phyloP scores from a whole-genome alignment of 2,329 filamentous ascomycete genomes.

The Setomelanomma holmii region DNA sequence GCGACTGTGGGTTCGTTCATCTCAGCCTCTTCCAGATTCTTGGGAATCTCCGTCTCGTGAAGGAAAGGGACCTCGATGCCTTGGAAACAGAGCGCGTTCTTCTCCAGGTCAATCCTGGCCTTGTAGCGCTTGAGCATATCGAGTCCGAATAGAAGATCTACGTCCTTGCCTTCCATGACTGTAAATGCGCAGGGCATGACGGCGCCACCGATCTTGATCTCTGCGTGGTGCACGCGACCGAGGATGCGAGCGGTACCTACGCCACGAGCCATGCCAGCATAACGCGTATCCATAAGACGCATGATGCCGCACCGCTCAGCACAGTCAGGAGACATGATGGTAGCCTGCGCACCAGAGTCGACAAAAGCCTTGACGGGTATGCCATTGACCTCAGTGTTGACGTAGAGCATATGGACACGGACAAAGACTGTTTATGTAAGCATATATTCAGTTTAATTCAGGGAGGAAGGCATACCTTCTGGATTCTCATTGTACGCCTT shows the following conservation, averaged over 20 bases:
- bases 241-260: slow-evolving; percentile 95
- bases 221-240: slow-evolving; percentile 91
- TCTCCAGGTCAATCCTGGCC: slow-evolving; percentile 85
- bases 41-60: slow-evolving; percentile 93
- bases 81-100: slow-evolving; percentile 86
- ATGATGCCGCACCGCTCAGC: slow-evolving; percentile 94
- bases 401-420: slow-evolving; percentile 93
- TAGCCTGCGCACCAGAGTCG: slow-evolving; percentile 95
- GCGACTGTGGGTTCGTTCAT: slow-evolving; percentile 82
- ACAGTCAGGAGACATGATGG: slow-evolving; percentile 96
- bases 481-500: slow-evolving; percentile 97
- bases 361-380: slow-evolving; percentile 94
- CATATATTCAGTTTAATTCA: not conserved
- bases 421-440: slow-evolving; percentile 74
- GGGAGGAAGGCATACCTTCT: slow-evolving; percentile 71
- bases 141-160: slow-evolving; percentile 88
- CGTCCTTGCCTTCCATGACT: slow-evolving; percentile 98
- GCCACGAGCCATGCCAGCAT: slow-evolving; percentile 88
- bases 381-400: slow-evolving; percentile 93
- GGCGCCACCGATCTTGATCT: slow-evolving; percentile 88
- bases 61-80: slow-evolving; percentile 88
- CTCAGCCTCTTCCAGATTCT: slow-evolving; percentile 72
- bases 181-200: slow-evolving; percentile 95
- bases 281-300: slow-evolving; percentile 91
- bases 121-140: slow-evolving; percentile 98